These are phyloP conservation scores for Amphicarpaea edgeworthii DNA, from an alignment of 306 rosid species.

Conservation along the genomic window DNA sequence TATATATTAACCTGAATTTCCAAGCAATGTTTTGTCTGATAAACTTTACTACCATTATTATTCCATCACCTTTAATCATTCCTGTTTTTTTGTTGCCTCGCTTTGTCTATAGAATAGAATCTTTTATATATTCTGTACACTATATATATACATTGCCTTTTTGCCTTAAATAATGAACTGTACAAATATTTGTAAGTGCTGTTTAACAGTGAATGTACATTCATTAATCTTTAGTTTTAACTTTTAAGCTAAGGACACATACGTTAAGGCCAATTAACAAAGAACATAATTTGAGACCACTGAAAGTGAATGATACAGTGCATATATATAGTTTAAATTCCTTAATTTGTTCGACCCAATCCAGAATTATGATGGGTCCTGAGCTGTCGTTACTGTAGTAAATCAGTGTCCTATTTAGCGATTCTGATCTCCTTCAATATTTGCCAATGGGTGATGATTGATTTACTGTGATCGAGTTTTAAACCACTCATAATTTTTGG, in stretches of 20 bases:
- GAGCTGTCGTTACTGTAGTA: neutral
- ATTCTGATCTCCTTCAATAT: conserved; percentile 12
- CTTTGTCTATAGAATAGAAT: neutral
- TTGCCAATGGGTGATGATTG: neutral
- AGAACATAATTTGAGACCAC: neutral
- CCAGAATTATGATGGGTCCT: neutral
- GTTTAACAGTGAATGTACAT: neutral
- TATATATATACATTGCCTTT: neutral
- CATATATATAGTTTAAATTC: neutral
- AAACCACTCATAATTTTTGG: neutral
- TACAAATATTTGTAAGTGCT: conserved; percentile 3
- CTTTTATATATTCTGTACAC: neutral
- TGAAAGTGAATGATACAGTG: too few species aligned
- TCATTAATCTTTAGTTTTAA: conserved; percentile 12
- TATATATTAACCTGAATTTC: conserved; percentile 39
- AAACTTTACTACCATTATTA: conserved; percentile 28
- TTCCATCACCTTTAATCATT: conserved; percentile 44
- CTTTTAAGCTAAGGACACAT: conserved; percentile 5
- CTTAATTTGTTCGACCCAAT: neutral
- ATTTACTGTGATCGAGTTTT: neutral
- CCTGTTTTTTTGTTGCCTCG: conserved; percentile 13
- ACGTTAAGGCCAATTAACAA: conserved; percentile 1
- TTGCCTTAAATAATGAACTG: neutral
- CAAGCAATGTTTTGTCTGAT: conserved; percentile 50
- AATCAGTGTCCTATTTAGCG: neutral